phyloP scores from a whole-genome alignment of 352 stramenopile species.

The Phytophthora kernoviae region DNA sequence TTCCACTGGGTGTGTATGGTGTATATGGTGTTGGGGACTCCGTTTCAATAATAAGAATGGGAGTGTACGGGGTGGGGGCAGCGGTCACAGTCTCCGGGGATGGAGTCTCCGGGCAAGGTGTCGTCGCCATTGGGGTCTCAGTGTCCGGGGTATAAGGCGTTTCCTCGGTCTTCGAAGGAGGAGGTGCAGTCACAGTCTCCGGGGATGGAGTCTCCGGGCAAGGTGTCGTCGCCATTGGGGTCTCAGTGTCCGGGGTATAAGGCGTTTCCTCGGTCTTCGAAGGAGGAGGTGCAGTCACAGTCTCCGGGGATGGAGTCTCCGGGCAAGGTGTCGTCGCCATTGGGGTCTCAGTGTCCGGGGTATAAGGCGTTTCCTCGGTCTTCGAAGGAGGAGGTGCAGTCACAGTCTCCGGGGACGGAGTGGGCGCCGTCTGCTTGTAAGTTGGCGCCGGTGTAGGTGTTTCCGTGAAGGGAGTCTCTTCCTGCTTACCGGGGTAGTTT shows the following conservation, averaged over 20 bases:
- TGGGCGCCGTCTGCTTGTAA: not conserved
- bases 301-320: not conserved
- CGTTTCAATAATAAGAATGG: no score
- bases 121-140: constrained; percentile 1
- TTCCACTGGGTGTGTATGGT: no score
- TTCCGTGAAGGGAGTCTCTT: not conserved
- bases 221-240: not conserved
- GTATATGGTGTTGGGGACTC: no score
- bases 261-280: constrained; percentile 2
- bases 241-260: constrained; percentile 1
- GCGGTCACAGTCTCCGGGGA: not conserved
- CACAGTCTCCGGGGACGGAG: not conserved
- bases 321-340: not conserved
- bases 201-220: not conserved
- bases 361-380: not conserved
- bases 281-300: not conserved
- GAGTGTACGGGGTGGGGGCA: no score
- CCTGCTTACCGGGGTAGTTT: not conserved
- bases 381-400: not conserved
- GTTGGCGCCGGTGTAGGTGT: not conserved
- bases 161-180: not conserved
- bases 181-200: not conserved
- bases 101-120: not conserved
- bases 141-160: constrained; percentile 2
- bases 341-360: not conserved